phyloP scores from a whole-genome alignment of 805 yeast species.

The Candida sithepensis region DNA sequence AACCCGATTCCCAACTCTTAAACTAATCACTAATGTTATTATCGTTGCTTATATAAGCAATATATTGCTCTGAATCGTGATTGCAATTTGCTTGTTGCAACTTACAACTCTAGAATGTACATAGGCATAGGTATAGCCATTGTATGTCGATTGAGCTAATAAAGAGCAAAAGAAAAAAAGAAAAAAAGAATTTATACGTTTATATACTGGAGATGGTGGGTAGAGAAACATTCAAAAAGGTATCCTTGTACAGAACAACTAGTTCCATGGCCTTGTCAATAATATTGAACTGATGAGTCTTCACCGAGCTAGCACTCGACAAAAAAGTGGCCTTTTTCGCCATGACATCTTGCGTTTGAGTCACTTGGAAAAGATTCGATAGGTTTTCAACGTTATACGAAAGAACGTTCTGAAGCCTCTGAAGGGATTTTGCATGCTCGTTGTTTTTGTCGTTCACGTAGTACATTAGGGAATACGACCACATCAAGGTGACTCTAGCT shows the following conservation, averaged over 20 bases:
- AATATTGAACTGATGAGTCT: slow-evolving; percentile 16
- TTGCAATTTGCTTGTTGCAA: no score
- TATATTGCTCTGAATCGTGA: no score
- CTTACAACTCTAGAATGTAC: no score
- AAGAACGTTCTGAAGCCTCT: slow-evolving; percentile 30
- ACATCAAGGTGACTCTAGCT: slow-evolving; percentile 76
- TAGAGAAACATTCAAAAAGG: neutral
- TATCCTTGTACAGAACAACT: slow-evolving; percentile 7
- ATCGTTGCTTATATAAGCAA: no score
- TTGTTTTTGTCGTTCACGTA: slow-evolving; percentile 46
- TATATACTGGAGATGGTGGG: neutral
- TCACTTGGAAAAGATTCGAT: slow-evolving; percentile 33
- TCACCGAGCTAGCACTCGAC: slow-evolving; percentile 18
- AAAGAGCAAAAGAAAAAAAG: no score
- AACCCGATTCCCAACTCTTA: no score
- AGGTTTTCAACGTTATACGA: slow-evolving; percentile 28
- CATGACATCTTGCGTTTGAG: slow-evolving; percentile 26
- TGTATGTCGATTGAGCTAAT: no score
- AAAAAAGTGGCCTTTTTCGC: slow-evolving; percentile 24
- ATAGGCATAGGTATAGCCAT: no score
- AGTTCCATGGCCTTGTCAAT: slow-evolving; percentile 25
- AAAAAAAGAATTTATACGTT: no score
- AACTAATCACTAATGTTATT: no score
- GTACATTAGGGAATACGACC: slow-evolving; percentile 85
- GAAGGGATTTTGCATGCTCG: slow-evolving; percentile 55